A percentile compares a stretch with the other conserved stretches of the same genome.
These are phyloP conservation scores for Cordyceps sp. DNA, from an alignment of 2,329 filamentous ascomycete genomes.

Conservation along the genomic window DNA sequence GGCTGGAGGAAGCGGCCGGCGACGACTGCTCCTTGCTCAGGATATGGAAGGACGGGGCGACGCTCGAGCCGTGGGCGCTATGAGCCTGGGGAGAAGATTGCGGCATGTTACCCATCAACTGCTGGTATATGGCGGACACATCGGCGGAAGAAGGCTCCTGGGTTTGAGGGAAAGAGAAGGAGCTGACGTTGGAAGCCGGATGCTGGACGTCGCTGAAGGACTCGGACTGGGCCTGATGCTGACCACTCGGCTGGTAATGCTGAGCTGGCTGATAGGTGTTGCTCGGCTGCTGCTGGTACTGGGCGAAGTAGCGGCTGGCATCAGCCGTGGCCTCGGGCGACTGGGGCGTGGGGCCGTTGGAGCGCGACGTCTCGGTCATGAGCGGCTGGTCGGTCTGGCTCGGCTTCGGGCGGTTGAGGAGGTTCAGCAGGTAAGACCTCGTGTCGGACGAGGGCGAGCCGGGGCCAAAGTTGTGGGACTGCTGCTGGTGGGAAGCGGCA, in stretches of 20 bases:
- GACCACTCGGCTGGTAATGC: conserved; percentile 10
- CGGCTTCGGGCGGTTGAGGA: conserved; percentile 67
- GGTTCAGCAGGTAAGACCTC: conserved; percentile 69
- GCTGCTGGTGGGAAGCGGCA: conserved; percentile 9
- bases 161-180: conserved; percentile 10
- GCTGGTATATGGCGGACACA: conserved; percentile 19
- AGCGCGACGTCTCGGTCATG: conserved; percentile 24
- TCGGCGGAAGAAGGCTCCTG: conserved; percentile 21
- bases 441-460: conserved; percentile 48
- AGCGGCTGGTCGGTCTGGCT: conserved; percentile 35
- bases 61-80: conserved; percentile 16
- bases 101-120: conserved; percentile 18
- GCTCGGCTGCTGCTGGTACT: conserved; percentile 12
- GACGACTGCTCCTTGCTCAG: conserved; percentile 31
- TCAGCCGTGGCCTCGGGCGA: conserved; percentile 17
- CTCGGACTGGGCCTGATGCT: conserved; percentile 6
- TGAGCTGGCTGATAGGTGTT: conserved; percentile 10
- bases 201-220: conserved; percentile 10
- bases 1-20: conserved; percentile 19
- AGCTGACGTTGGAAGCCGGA: conserved; percentile 8
- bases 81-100: conserved; percentile 24
- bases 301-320: conserved; percentile 11
- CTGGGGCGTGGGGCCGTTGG: conserved; percentile 27
- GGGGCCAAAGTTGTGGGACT: conserved; percentile 27
- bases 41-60: conserved; percentile 26